A percentile compares a stretch with the other conserved stretches of the same genome.
Evolutionary conservation across 2,329 filamentous ascomycete species (phyloP).

Genomic region (Pseudogymnoascus verrucosus): DNA sequence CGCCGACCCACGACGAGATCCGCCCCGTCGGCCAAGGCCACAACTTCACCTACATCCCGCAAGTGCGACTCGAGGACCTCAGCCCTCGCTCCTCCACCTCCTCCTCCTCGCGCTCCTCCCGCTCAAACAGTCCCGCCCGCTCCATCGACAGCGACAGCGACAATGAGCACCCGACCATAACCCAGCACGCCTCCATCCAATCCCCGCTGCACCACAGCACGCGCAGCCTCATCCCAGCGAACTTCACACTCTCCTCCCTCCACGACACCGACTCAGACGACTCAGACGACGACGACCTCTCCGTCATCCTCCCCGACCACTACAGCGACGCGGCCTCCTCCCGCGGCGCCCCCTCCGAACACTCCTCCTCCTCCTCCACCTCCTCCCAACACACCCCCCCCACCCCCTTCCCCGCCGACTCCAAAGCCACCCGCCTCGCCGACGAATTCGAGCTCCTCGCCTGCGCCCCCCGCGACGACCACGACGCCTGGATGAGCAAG

Average conservation of each 20-base stretch:
- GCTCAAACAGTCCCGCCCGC: background rate
- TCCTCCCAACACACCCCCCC: slow-evolving; percentile 6
- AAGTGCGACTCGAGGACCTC: slow-evolving; percentile 29
- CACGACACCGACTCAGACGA: slow-evolving; percentile 23
- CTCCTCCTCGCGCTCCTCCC: slow-evolving; percentile 20
- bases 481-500: slow-evolving; percentile 21
- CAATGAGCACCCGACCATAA: background rate
- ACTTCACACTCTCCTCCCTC: slow-evolving; percentile 18
- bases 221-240: slow-evolving; percentile 16
- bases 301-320: slow-evolving; percentile 24
- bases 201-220: slow-evolving; percentile 18
- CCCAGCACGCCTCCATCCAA: slow-evolving; percentile 23
- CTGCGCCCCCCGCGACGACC: background rate
- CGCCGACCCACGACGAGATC: slow-evolving; percentile 31
- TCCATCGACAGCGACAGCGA: background rate
- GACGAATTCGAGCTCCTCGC: slow-evolving; percentile 1
- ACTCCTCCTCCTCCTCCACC: slow-evolving; percentile 14
- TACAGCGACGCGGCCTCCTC: slow-evolving; percentile 29
- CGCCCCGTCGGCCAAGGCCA: slow-evolving; percentile 30
- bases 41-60: slow-evolving; percentile 28
- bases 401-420: slow-evolving; percentile 20
- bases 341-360: slow-evolving; percentile 11
- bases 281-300: slow-evolving; percentile 21
- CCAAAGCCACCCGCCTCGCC: slow-evolving; percentile 15
- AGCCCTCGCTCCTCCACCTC: slow-evolving; percentile 34